Evolutionary conservation across 768 basidiomycete genomes (phyloP).

Genomic region (Auriscalpium orientale): DNA sequence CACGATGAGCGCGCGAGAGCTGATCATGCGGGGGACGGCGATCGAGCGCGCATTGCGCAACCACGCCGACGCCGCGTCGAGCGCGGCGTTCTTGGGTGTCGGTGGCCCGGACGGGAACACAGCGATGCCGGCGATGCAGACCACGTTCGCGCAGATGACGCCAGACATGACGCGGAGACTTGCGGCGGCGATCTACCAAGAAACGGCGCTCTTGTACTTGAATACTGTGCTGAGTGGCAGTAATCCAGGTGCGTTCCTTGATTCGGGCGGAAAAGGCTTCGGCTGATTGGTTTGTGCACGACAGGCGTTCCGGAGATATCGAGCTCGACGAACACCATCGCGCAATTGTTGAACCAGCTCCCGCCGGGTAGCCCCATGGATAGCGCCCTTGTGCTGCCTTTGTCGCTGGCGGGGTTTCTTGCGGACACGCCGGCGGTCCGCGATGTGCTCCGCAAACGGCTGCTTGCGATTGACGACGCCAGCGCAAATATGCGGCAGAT

Average conservation of each 20-base stretch:
- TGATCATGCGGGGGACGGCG: constrained; percentile 62
- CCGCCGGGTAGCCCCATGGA: constrained; percentile 8
- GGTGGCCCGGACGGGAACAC: not conserved
- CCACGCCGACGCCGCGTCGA: constrained; percentile 29
- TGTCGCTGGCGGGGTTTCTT: constrained; percentile 10
- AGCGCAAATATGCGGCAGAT: constrained; percentile 13
- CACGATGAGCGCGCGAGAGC: constrained; percentile 64
- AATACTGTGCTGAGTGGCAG: constrained; percentile 14
- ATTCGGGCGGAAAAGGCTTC: not conserved
- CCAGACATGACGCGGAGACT: constrained; percentile 12
- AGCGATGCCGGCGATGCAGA: not conserved
- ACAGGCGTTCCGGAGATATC: constrained; percentile 15
- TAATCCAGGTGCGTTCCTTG: constrained; percentile 11
- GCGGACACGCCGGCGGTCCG: constrained; percentile 8
- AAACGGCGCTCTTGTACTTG: constrained; percentile 13
- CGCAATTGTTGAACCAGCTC: constrained; percentile 11
- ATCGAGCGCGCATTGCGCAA: constrained; percentile 61
- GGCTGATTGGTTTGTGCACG: constrained; percentile 3
- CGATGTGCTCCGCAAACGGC: constrained; percentile 8
- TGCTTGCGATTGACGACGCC: constrained; percentile 2
- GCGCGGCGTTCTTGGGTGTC: constrained; percentile 30
- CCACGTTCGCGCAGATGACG: not conserved
- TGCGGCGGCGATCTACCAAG: constrained; percentile 12
- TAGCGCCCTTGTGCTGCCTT: constrained; percentile 11
- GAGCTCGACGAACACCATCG: constrained; percentile 7